Conservation (phyloP, 352 stramenopile species). For the Pythium guiyangense region DNA sequence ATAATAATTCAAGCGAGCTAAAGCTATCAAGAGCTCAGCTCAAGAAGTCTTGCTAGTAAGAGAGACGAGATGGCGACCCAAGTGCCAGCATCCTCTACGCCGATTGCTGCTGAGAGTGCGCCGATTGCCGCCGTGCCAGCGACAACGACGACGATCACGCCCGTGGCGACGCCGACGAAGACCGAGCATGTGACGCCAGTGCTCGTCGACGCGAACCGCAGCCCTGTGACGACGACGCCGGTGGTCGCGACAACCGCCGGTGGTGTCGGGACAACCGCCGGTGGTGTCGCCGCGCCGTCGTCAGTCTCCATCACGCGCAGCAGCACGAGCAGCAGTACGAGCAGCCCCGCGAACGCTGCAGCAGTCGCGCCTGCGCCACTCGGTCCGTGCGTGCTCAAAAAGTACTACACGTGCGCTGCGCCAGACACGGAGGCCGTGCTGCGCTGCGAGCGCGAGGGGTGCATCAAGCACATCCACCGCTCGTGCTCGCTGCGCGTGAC, state of each 20-base stretch:
- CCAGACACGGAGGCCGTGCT: slow-evolving; percentile 5
- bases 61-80: no score
- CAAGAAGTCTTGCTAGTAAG: no score
- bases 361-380: no score
- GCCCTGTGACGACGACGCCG: no score
- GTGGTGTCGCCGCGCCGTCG: not conserved
- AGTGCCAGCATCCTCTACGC: no score
- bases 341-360: not conserved
- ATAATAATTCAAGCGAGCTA: no score
- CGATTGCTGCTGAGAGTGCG: no score
- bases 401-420: slow-evolving; percentile 14
- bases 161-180: not conserved
- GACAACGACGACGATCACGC: not conserved
- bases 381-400: slow-evolving; percentile 10
- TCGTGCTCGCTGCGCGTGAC: slow-evolving; percentile 15
- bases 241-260: no score
- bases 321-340: not conserved
- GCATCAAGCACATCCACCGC: slow-evolving; percentile 13
- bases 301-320: not conserved
- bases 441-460: slow-evolving; percentile 11
- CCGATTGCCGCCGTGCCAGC: no score
- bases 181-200: not conserved
- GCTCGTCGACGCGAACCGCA: no score
- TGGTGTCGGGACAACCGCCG: no score
- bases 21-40: no score